Evolutionary conservation across 139 green algal species (phyloP), one percentile per base, ranked within the genome.

Genomic region (Monoraphidium neglectum): DNA sequence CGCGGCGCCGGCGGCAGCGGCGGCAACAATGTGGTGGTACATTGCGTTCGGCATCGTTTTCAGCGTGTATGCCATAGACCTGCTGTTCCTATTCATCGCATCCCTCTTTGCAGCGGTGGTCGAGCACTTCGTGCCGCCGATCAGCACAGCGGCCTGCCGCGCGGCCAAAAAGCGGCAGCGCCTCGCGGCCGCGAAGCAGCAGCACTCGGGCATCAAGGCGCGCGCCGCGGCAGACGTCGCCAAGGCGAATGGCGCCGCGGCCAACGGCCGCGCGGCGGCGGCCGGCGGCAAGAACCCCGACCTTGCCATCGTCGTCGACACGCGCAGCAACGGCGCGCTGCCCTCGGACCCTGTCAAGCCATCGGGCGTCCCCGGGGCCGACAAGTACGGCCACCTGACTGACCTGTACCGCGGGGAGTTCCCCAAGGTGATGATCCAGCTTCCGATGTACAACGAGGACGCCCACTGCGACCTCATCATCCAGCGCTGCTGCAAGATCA

Each of bases 361-460:
- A 8, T 51, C 43, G 8, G 43, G 8, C 43, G 43, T 51, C 8
- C 43, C 43, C 0, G 65, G 62, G 40, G 62, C 26, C 53, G 73
- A 51, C 23, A 63, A 73, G 43, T 80, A 40, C 66, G 54, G 37
- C 53, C 64, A 80, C 37, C 35, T 80, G 65, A 74, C 65, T 1
- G 66, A 80, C 38, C 68, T 80, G 5, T 80, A 80, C 66, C 33
- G 72, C 43, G 75, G 75, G 1, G 75, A 80, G 30, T 80, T 70
- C 65, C 75, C 75, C 30, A 80, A 80, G 66, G 94, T 98, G n/a
- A 90, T 94, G 12, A 86, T 99, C 32, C 74, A 98, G 87, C 91
- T 98, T 28, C 76, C 76, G 1, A 86, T 86, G 76, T 86, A 76
- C 66, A 86, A 83, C 69, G 76, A 86, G 86, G 86, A 87, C 59